Percentiles rank a stretch among this genome's conserved stretches.
phyloP scores from a whole-genome alignment of 768 basidiomycete species.

The Neoboletus magnificus region DNA sequence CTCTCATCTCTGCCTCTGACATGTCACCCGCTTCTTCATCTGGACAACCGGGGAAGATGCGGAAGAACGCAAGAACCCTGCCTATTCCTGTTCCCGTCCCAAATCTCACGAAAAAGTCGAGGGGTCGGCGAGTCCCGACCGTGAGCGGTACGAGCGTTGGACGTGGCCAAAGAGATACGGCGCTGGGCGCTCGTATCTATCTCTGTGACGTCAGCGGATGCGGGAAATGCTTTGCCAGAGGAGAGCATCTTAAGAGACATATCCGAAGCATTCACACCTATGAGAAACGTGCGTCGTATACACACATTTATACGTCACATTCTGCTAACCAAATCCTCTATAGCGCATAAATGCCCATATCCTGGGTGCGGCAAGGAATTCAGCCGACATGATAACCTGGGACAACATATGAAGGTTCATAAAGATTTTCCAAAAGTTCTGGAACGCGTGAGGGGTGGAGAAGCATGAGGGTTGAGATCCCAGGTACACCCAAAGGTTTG shows the following conservation, averaged over 20 bases:
- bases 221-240: constrained; percentile 83
- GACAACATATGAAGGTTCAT: constrained; percentile 86
- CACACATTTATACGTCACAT: constrained; percentile 3
- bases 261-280: constrained; percentile 86
- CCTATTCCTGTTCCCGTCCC: constrained; percentile 63
- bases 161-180: constrained; percentile 35
- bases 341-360: constrained; percentile 80
- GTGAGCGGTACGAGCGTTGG: constrained; percentile 32
- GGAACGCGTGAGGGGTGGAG: constrained; percentile 25
- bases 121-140: constrained; percentile 65
- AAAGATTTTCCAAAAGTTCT: constrained; percentile 34
- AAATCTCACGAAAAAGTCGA: constrained; percentile 66
- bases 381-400: constrained; percentile 83
- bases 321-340: constrained; percentile 4
- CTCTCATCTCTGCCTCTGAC: constrained; percentile 27
- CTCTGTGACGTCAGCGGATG: constrained; percentile 79
- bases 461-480: constrained; percentile 14
- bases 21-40: constrained; percentile 27
- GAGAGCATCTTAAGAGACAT: constrained; percentile 89
- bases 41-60: constrained; percentile 25
- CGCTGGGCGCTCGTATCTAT: constrained; percentile 51
- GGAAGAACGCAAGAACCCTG: constrained; percentile 39
- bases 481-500: constrained; percentile 14
- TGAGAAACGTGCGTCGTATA: constrained; percentile 72
- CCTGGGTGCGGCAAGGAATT: constrained; percentile 82